phyloP scores from a whole-genome alignment of 2,329 filamentous ascomycete species.

The Pseudofabraea citricarpa region DNA sequence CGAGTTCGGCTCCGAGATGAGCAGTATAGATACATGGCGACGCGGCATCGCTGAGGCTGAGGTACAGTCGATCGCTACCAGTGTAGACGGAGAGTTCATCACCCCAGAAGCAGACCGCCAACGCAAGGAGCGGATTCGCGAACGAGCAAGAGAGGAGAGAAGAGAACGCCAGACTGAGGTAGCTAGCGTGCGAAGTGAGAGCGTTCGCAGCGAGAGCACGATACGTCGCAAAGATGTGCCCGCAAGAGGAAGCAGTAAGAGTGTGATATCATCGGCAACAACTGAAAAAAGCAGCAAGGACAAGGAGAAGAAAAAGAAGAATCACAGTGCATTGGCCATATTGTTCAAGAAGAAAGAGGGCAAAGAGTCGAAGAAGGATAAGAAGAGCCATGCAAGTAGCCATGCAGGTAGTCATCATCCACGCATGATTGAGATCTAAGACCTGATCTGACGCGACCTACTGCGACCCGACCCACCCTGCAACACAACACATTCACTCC shows the following conservation, averaged over 20 bases:
- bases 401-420: constrained; percentile 6
- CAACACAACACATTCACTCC: no score
- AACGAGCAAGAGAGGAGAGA: constrained; percentile 19
- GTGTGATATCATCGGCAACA: constrained; percentile 7
- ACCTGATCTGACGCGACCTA: no score
- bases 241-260: constrained; percentile 15
- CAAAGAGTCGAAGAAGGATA: constrained; percentile 22
- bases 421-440: constrained; percentile 9
- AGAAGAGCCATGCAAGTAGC: constrained; percentile 16
- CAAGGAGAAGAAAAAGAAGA: constrained; percentile 19
- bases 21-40: constrained; percentile 28
- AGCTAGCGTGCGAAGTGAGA: constrained; percentile 9
- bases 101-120: constrained; percentile 25
- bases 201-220: constrained; percentile 12
- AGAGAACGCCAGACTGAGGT: constrained; percentile 2
- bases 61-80: constrained; percentile 22
- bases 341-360: constrained; percentile 11
- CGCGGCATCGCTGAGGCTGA: constrained; percentile 27
- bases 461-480: no score
- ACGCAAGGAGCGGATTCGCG: constrained; percentile 18
- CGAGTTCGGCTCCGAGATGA: constrained; percentile 17
- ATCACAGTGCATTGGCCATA: constrained; percentile 9
- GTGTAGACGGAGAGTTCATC: constrained; percentile 28
- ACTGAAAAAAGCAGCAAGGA: constrained; percentile 22
- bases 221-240: constrained; percentile 11